These are phyloP conservation scores for Pichia kluyveri DNA, from an alignment of 805 yeast genomes.

Conservation along the genomic window DNA sequence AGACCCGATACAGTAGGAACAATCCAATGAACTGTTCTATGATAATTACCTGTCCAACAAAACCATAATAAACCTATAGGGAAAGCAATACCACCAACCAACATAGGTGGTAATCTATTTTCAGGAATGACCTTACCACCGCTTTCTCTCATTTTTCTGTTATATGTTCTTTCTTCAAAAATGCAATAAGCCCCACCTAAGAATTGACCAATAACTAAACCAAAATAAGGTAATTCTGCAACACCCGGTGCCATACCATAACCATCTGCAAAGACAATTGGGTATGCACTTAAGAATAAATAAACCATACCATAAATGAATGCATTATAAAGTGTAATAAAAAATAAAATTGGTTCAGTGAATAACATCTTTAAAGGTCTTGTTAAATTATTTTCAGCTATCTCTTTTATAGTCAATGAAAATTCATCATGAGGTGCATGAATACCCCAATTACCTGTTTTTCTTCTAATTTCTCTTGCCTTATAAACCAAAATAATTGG, in stretches of 20 bases:
- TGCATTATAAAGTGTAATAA: slow-evolving; percentile 62
- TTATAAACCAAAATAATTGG: slow-evolving; percentile 55
- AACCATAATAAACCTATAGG: slow-evolving; percentile 80
- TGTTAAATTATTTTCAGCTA: slow-evolving; percentile 48
- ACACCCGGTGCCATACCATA: slow-evolving; percentile 58
- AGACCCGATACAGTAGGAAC: slow-evolving; percentile 64
- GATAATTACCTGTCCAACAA: slow-evolving; percentile 80
- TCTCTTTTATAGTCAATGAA: slow-evolving; percentile 45
- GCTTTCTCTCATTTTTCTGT: slow-evolving; percentile 37
- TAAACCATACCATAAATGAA: slow-evolving; percentile 77
- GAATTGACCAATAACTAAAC: slow-evolving; percentile 60
- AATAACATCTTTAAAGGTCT: slow-evolving; percentile 63
- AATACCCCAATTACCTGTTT: slow-evolving; percentile 77
- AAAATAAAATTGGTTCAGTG: slow-evolving; percentile 64
- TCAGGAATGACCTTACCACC: slow-evolving; percentile 65
- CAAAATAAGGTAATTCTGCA: slow-evolving; percentile 71
- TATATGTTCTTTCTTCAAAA: slow-evolving; percentile 46
- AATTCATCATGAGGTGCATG: slow-evolving; percentile 69
- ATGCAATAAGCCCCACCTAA: slow-evolving; percentile 48
- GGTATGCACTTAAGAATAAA: slow-evolving; percentile 65
- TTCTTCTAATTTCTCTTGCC: slow-evolving; percentile 52
- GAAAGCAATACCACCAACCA: slow-evolving; percentile 60
- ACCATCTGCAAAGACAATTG: slow-evolving; percentile 55
- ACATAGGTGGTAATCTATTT: slow-evolving; percentile 69
- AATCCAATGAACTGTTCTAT: slow-evolving; percentile 65